Percentiles rank a stretch among this genome's conserved stretches.
Evolutionary conservation across 129 eudicot species (phyloP).

Genomic region (Flaveria brownii): DNA sequence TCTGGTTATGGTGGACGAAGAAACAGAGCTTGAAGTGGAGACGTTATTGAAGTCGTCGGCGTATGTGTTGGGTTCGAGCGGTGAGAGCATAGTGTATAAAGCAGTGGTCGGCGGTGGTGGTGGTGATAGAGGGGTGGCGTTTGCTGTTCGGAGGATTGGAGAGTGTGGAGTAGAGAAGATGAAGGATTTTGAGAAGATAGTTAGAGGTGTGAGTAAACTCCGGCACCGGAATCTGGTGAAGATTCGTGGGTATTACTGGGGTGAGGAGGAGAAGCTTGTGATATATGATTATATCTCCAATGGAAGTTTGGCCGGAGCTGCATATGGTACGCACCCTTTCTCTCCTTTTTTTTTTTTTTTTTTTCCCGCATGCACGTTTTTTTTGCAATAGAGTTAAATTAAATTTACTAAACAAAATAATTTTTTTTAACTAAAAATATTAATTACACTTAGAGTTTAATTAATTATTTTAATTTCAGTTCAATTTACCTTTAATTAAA

Average conservation of each 20-base stretch:
- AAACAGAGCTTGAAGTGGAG: constrained; percentile 76
- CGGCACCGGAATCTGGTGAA: constrained; percentile 73
- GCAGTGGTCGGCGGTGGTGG: constrained; percentile 71
- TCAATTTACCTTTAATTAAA: too few species aligned
- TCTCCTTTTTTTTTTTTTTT: neutral
- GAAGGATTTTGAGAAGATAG: constrained; percentile 69
- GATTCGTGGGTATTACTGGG: constrained; percentile 82
- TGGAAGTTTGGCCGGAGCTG: constrained; percentile 71
- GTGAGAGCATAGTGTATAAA: constrained; percentile 74
- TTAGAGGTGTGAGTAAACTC: constrained; percentile 58
- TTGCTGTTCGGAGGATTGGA: constrained; percentile 82
- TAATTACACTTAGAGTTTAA: too few species aligned
- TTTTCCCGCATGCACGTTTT: neutral
- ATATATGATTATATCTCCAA: constrained; percentile 67
- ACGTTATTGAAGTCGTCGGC: constrained; percentile 79
- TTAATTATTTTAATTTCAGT: too few species aligned
- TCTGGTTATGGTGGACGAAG: constrained; percentile 86
- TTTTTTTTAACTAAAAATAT: too few species aligned
- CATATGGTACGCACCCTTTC: constrained; percentile 53
- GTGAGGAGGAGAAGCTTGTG: constrained; percentile 81
- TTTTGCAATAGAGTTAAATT: too few species aligned
- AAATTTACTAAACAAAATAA: too few species aligned
- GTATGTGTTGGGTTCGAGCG: constrained; percentile 73
- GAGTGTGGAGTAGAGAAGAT: constrained; percentile 50
- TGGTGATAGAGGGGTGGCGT: constrained; percentile 54